Conservation (phyloP, 352 stramenopile species). For the Aphanomyces cochlioides region DNA sequence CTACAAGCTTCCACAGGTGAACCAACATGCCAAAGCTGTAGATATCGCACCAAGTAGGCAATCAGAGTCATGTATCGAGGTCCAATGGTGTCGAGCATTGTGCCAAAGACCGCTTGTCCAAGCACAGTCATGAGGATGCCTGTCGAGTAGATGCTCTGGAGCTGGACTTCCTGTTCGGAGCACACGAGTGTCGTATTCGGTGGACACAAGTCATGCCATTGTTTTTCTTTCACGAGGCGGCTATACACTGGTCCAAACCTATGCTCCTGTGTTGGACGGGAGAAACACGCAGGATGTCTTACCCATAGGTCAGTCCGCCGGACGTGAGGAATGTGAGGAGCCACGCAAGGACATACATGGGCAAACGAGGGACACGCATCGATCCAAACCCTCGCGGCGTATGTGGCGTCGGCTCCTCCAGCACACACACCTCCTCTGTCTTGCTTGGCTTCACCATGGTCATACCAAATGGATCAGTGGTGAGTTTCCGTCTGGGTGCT, state of each 20-base stretch:
- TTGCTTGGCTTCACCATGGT: no score
- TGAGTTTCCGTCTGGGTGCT: no score
- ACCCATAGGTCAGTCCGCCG: conserved; percentile 16
- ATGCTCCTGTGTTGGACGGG: background rate
- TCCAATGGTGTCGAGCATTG: background rate
- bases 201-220: conserved; percentile 28
- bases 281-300: background rate
- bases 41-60: conserved; percentile 1
- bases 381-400: no score
- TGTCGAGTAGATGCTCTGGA: conserved; percentile 26
- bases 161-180: conserved; percentile 24
- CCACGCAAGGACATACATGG: background rate
- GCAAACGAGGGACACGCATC: no score
- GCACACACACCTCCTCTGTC: no score
- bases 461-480: no score
- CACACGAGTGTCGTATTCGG: conserved; percentile 16
- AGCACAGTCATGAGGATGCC: conserved; percentile 21
- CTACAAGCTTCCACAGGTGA: background rate
- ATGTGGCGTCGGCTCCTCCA: no score
- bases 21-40: background rate
- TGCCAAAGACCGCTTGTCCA: conserved; percentile 23
- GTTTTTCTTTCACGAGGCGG: conserved; percentile 10
- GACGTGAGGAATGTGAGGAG: conserved; percentile 20
- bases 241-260: conserved; percentile 27
- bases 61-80: conserved; percentile 12